phyloP scores from a whole-genome alignment of 2,329 filamentous ascomycete genomes.

The Colletotrichum caudatum region DNA sequence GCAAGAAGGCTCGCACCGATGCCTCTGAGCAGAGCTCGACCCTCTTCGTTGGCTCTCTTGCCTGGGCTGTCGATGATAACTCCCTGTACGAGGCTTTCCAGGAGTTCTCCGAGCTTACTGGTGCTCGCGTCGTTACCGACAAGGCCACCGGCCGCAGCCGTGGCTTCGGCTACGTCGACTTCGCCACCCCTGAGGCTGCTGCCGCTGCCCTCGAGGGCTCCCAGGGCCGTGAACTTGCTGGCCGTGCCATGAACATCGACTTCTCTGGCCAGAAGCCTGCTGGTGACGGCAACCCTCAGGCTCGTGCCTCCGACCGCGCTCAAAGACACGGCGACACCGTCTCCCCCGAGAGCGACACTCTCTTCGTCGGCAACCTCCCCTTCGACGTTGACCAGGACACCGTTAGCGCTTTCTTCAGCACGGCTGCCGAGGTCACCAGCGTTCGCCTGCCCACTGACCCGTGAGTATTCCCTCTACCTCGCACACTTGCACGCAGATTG shows the following conservation, averaged over 20 bases:
- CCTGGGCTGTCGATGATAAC: conserved; percentile 91
- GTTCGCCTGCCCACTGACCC: conserved; percentile 90
- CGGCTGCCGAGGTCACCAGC: conserved; percentile 77
- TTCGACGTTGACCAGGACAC: conserved; percentile 85
- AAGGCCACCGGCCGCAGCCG: conserved; percentile 84
- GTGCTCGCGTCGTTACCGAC: conserved; percentile 86
- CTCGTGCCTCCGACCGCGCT: conserved; percentile 73
- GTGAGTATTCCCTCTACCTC: conserved; percentile 56
- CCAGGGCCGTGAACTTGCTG: conserved; percentile 80
- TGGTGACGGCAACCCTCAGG: conserved; percentile 62
- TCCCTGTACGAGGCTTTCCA: conserved; percentile 85
- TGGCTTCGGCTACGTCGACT: conserved; percentile 95
- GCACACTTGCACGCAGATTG: background rate
- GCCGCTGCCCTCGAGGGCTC: conserved; percentile 79
- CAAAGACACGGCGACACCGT: conserved; percentile 81
- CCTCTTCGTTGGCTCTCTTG: conserved; percentile 90
- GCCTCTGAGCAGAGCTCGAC: conserved; percentile 67
- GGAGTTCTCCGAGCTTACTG: conserved; percentile 77
- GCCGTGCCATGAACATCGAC: conserved; percentile 82
- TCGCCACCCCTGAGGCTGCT: conserved; percentile 74
- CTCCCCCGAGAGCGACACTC: conserved; percentile 84
- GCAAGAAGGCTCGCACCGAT: conserved; percentile 78
- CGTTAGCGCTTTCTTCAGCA: conserved; percentile 79
- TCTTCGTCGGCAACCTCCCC: conserved; percentile 92
- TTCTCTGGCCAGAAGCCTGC: conserved; percentile 76